Evolutionary conservation across 2,329 filamentous ascomycete species (phyloP), one percentile per base, ranked within the genome.

Genomic region (Sporothrix phasma): DNA sequence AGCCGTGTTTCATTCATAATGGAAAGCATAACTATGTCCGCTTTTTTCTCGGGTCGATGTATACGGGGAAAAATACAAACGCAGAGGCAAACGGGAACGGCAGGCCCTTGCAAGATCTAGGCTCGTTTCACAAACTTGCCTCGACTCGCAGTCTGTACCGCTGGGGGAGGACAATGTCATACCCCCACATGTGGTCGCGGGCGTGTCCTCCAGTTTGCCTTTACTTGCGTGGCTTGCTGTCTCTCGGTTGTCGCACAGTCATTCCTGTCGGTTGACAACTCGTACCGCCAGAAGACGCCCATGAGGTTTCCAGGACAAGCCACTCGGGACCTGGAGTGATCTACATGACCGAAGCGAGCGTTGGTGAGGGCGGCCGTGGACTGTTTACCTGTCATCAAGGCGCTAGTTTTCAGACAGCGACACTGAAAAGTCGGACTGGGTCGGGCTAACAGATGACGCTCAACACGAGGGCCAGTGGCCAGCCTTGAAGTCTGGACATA

Each of bases 141-240:
- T 43, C 54, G 54, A 43, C 37, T 58, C 37, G 24, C 34, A 24
- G 60, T 26, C 19, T 62, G 24, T 41, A 34, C 26, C 17, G 17
- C 19, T 43, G 53, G 45, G 47, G 31, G 45, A 39, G 45, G 45
- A 22, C 53, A 54, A 34, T 47, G 62, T 54, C 37, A 53, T 26
- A 66, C 34, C 41, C 22, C 17, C 49, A 41, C 61, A 58, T 43
- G 54, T 64, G 62, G 54, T 26, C 60, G 37, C 31, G 65, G 63
- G 54, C 49, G 62, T 46, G 43, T 54, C n/a, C 22, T 56, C 45
- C n/a, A n/a, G n/a, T n/a, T 43, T 15, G 15, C 34, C 43, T 47
- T 46, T 29, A 54, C n/a, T n/a, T n/a, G n/a, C n/a, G n/a, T n/a
- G n/a, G 46, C 37, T 56, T 39, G 19, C 13, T 61, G 63, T 29